Conservation (phyloP, 2,329 filamentous ascomycete genomes). For the Penicillium sp. region DNA sequence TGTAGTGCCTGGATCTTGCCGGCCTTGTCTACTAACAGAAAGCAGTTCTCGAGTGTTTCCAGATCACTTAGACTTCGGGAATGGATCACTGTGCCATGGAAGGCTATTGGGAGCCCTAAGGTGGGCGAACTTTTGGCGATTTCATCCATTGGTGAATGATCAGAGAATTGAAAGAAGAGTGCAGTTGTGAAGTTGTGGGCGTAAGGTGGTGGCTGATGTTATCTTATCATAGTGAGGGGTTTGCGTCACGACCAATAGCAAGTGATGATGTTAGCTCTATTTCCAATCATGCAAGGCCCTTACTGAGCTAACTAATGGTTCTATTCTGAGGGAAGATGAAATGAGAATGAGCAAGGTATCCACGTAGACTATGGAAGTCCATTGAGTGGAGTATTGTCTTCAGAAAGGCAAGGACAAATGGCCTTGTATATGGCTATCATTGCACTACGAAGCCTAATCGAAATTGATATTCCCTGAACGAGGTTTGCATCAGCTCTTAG, state of each 20-base stretch:
- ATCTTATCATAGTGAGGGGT: background rate
- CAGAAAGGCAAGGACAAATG: too few species aligned
- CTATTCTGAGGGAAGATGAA: too few species aligned
- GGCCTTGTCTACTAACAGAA: conserved; percentile 30
- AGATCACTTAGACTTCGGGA: conserved; percentile 22
- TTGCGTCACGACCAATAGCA: background rate
- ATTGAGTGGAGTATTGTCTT: too few species aligned
- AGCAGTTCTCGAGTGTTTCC: conserved; percentile 32
- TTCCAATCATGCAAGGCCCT: background rate
- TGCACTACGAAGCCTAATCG: too few species aligned
- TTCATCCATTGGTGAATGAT: conserved; percentile 4
- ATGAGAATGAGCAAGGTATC: too few species aligned
- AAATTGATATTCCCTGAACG: too few species aligned
- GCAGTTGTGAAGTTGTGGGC: background rate
- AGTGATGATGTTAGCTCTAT: background rate
- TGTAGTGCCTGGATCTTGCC: conserved; percentile 33
- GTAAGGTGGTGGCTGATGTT: background rate
- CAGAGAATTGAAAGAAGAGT: background rate
- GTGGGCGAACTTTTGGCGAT: conserved; percentile 8
- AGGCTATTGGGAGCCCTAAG: conserved; percentile 28
- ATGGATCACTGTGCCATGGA: conserved; percentile 39
- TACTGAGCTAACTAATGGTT: too few species aligned
- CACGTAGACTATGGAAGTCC: too few species aligned
- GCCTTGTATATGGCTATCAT: too few species aligned
- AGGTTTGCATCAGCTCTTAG: too few species aligned